A percentile compares a stretch with the other conserved stretches of the same genome.
Evolutionary conservation across 2,329 filamentous ascomycete species (phyloP).

Genomic region (Aspergillus piperis): DNA sequence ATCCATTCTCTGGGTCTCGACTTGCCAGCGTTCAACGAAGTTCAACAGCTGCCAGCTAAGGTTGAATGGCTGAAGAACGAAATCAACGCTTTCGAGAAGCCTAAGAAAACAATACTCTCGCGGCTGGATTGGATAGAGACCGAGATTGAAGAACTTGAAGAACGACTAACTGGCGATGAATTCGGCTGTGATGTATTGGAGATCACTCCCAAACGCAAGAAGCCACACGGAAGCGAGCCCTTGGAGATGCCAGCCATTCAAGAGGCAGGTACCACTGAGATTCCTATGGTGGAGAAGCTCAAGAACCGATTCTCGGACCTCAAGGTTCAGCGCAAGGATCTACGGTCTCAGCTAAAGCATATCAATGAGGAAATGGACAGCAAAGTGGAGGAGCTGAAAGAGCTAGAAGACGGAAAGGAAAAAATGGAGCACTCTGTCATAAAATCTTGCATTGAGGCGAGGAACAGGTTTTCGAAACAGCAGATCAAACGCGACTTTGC

Average conservation of each 20-base stretch:
- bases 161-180: background rate
- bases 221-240: background rate
- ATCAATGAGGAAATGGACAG: slow-evolving; percentile 19
- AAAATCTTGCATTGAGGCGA: slow-evolving; percentile 15
- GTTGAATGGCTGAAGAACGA: too few relatives aligned
- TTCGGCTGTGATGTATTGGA: background rate
- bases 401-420: slow-evolving; percentile 38
- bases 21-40: background rate
- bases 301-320: background rate
- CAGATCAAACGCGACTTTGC: slow-evolving; percentile 12
- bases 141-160: background rate
- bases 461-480: slow-evolving; percentile 8
- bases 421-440: slow-evolving; percentile 31
- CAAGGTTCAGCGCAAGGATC: background rate
- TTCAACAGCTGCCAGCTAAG: background rate
- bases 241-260: too few relatives aligned
- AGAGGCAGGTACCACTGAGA: background rate
- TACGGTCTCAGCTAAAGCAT: background rate
- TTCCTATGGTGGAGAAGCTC: background rate
- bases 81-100: background rate
- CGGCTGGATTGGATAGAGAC: background rate
- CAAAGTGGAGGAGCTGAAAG: slow-evolving; percentile 27
- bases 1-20: slow-evolving; percentile 42
- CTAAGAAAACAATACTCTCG: background rate
- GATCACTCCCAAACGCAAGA: background rate